These are phyloP conservation scores for Backusella circina DNA, from an alignment of 192 early-diverging fungal species.

Conservation along the genomic window DNA sequence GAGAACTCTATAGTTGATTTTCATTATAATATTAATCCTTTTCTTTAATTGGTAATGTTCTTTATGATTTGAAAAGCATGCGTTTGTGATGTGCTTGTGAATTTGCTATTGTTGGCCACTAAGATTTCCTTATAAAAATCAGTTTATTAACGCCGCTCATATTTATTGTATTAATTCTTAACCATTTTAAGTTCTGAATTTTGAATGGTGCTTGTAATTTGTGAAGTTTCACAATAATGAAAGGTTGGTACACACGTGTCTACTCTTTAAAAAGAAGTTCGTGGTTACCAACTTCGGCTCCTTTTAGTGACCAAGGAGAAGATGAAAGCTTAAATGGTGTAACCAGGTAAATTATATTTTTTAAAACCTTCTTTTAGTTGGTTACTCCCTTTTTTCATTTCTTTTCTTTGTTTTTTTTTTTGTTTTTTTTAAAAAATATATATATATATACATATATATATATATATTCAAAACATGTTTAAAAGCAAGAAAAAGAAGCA, in stretches of 20 bases:
- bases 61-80: background rate
- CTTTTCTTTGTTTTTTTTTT: background rate
- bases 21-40: background rate
- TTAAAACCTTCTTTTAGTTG: background rate
- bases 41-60: background rate
- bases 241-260: background rate
- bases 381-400: background rate
- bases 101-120: background rate
- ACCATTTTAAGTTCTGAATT: background rate
- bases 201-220: background rate
- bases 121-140: background rate
- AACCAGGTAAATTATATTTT: background rate
- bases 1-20: background rate
- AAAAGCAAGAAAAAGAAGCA: constrained; percentile 14
- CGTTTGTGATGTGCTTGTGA: background rate
- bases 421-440: background rate
- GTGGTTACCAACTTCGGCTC: background rate
- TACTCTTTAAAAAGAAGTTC: background rate
- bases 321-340: background rate
- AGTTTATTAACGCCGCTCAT: background rate
- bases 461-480: background rate
- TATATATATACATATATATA: background rate
- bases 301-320: background rate
- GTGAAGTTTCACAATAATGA: background rate
- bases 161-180: background rate